Evolutionary conservation across 1,284 basidiomycete species (phyloP), one percentile per base, ranked within the genome.

Genomic region (Puccinia coronata): DNA sequence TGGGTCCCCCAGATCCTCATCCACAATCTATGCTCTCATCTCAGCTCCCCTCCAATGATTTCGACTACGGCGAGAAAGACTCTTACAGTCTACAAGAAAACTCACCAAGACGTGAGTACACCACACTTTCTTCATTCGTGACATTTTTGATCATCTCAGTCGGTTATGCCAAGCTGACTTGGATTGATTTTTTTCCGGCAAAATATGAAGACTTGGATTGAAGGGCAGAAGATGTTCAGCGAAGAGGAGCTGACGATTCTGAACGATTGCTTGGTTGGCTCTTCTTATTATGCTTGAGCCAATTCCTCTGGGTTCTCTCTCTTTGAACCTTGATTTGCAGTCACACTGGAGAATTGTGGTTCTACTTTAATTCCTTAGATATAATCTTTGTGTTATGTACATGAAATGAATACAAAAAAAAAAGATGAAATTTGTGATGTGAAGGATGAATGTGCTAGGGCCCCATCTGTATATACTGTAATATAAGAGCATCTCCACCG

Each of bases 1-100:
- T 95, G 93, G 84, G 88, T 98, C 75, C 78, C 78, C 55, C 65
- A 80, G 39, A 49, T 80, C 39, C 63, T 80, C 28, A 61, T 80
- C 28, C 55, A 80, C 34, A 80, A 70, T 39, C 49, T 80, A 0
- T 71, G 78, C 53, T 43, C 78, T 31, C 69, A 80, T 61, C 55
- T 80, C 55, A 71, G 67, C 69, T 80, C 69, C 39, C 78, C 78
- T 61, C 53, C 78, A 25, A 70, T 72, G 34, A 80, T 80, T 28
- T 80, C 78, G 31, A 80, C 78, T 41, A 80, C 78, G 0, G 78
- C 69, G 41, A 70, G 59, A 57, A 70, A 53, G 12, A 80, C 78
- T 34, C 34, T 80, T 6, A 80, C 51, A 18, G 53, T 57, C n/a
- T 80, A 70, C 43, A 80, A 80, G 43, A 80, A 80, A 57, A 80